These are phyloP conservation scores for Lagerstroemia speciosa DNA, from an alignment of 345 rosid genomes.

Conservation along the genomic window DNA sequence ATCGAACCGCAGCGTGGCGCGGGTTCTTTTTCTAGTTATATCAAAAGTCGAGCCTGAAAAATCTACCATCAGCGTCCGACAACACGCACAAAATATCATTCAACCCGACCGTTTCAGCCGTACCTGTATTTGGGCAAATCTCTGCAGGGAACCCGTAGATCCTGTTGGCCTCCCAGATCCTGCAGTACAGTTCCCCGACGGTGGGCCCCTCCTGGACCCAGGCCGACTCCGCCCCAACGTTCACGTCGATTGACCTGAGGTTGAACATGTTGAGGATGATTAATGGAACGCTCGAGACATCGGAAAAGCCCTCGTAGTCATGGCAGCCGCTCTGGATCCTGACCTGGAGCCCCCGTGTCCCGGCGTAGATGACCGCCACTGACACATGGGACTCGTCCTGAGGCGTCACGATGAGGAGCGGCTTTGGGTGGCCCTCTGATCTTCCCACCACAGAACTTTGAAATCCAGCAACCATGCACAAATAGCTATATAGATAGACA, in stretches of 20 bases:
- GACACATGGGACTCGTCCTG: slow-evolving; percentile 12
- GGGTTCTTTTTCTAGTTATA: too few relatives aligned
- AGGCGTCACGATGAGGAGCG: slow-evolving; percentile 7
- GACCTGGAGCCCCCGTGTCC: slow-evolving; percentile 7
- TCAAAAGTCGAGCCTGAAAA: too few relatives aligned
- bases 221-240: slow-evolving; percentile 12
- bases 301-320: slow-evolving; percentile 20
- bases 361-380: slow-evolving; percentile 13
- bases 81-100: too few relatives aligned
- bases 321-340: slow-evolving; percentile 22
- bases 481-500: neutral
- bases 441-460: neutral
- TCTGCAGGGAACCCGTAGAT: slow-evolving; percentile 20
- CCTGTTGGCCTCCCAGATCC: slow-evolving; percentile 13
- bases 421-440: slow-evolving; percentile 1
- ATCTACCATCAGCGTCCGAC: too few relatives aligned
- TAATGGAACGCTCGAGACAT: slow-evolving; percentile 18
- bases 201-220: slow-evolving; percentile 22
- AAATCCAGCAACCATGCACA: neutral
- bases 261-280: slow-evolving; percentile 18
- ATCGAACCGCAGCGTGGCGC: too few relatives aligned
- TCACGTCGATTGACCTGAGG: slow-evolving; percentile 15
- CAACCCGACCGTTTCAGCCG: too few relatives aligned
- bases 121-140: slow-evolving; percentile 12
- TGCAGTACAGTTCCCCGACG: slow-evolving; percentile 22